These are phyloP conservation scores for Perkinsus chesapeaki DNA, from an alignment of 169 alveolate genomes.

Conservation along the genomic window DNA sequence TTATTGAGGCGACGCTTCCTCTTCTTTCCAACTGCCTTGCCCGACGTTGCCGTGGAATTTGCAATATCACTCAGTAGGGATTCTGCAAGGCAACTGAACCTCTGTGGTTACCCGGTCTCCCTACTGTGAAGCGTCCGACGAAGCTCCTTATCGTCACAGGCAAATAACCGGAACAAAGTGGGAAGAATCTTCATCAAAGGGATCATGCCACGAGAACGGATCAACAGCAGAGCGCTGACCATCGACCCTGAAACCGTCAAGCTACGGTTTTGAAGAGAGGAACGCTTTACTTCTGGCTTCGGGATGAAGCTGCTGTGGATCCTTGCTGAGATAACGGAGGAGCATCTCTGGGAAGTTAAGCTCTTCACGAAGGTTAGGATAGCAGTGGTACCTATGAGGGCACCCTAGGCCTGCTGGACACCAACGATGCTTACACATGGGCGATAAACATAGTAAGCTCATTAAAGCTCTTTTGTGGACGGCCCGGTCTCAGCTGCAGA, in stretches of 20 bases:
- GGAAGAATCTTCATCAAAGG: background rate
- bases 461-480: background rate
- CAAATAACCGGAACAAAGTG: background rate
- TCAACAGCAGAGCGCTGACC: background rate
- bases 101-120: background rate
- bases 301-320: background rate
- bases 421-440: background rate
- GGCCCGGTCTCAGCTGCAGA: background rate
- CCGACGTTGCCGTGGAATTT: background rate
- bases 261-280: background rate
- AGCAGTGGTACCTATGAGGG: background rate
- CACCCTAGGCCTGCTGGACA: background rate
- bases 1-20: background rate
- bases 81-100: background rate
- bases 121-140: background rate
- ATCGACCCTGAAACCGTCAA: background rate
- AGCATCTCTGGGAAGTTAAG: background rate
- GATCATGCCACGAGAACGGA: background rate
- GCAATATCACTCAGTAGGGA: background rate
- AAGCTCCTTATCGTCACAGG: background rate
- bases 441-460: constrained; percentile 6
- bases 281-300: background rate
- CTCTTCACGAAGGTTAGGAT: background rate
- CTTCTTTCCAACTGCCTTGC: constrained; percentile 1
- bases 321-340: background rate